phyloP scores from a whole-genome alignment of 148 eudicot species.

The Rhododendron molle region DNA sequence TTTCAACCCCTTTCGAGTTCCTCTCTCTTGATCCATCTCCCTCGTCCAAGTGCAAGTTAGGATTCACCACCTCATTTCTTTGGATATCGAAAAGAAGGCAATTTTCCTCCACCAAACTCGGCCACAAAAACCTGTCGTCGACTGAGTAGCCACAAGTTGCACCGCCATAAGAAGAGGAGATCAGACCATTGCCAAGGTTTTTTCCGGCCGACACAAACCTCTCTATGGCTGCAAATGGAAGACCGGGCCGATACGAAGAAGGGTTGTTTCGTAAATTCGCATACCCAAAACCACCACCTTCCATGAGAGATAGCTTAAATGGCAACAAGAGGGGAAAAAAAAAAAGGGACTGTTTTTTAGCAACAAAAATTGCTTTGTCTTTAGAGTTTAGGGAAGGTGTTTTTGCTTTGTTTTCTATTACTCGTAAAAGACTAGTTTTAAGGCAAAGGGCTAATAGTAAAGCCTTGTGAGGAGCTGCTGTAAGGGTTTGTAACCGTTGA shows the following conservation, averaged over 20 bases:
- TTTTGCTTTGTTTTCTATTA: background rate
- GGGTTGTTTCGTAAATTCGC: slow-evolving; percentile 24
- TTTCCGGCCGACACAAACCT: slow-evolving; percentile 31
- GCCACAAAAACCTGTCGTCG: background rate
- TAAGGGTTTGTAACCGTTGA: slow-evolving; percentile 17
- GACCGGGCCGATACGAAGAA: slow-evolving; percentile 15
- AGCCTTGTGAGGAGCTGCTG: slow-evolving; percentile 12
- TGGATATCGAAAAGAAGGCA: slow-evolving; percentile 10
- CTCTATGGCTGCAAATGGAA: slow-evolving; percentile 47
- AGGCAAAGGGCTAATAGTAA: slow-evolving; percentile 9
- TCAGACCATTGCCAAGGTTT: background rate
- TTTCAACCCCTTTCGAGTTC: slow-evolving; percentile 10
- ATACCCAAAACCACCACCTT: slow-evolving; percentile 23
- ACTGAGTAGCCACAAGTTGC: background rate
- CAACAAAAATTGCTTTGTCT: background rate
- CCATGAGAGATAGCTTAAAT: slow-evolving; percentile 22
- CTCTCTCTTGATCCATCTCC: background rate
- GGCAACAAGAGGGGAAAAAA: background rate
- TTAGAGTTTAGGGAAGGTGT: background rate
- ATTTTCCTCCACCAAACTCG: slow-evolving; percentile 4
- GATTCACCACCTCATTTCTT: slow-evolving; percentile 8
- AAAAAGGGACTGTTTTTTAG: background rate
- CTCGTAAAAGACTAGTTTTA: background rate
- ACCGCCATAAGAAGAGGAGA: slow-evolving; percentile 9
- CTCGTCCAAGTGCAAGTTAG: slow-evolving; percentile 1